Conservation (phyloP, 2,329 filamentous ascomycete genomes). For the Phyllosticta paracitricarpa region DNA sequence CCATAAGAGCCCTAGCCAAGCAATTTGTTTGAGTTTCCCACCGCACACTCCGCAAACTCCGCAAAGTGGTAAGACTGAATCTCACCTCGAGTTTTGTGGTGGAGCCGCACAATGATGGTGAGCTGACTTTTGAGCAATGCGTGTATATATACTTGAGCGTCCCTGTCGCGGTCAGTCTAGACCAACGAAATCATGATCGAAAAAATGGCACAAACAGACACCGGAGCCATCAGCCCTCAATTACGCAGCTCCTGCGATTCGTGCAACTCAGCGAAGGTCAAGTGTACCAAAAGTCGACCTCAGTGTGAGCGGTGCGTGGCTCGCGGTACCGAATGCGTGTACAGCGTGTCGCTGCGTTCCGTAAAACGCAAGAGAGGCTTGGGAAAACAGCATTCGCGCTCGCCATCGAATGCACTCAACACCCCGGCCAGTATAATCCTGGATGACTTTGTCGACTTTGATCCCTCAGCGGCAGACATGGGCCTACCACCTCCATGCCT, state of each 20-base stretch:
- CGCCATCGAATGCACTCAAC: not conserved
- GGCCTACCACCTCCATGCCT: not conserved
- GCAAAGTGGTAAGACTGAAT: not conserved
- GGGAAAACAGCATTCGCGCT: not conserved
- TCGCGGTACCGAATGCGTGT: slow-evolving; percentile 4
- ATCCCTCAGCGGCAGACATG: not conserved
- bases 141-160: not conserved
- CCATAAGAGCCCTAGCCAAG: not conserved
- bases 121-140: not conserved
- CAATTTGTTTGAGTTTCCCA: not conserved
- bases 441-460: not conserved
- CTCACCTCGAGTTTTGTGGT: not conserved
- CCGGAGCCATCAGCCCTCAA: not conserved
- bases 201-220: not conserved
- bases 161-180: not conserved
- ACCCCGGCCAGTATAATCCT: not conserved
- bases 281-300: slow-evolving; percentile 6
- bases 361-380: not conserved
- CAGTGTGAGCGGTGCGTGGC: slow-evolving; percentile 3
- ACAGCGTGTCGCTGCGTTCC: slow-evolving; percentile 9
- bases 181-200: not conserved
- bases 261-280: slow-evolving; percentile 10
- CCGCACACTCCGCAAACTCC: not conserved
- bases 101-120: not conserved
- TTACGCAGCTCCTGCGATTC: slow-evolving; percentile 8